Percentiles rank a stretch among this genome's conserved stretches.
phyloP scores from a whole-genome alignment of 1,284 basidiomycete genomes.

The Ustilago trichophora region DNA sequence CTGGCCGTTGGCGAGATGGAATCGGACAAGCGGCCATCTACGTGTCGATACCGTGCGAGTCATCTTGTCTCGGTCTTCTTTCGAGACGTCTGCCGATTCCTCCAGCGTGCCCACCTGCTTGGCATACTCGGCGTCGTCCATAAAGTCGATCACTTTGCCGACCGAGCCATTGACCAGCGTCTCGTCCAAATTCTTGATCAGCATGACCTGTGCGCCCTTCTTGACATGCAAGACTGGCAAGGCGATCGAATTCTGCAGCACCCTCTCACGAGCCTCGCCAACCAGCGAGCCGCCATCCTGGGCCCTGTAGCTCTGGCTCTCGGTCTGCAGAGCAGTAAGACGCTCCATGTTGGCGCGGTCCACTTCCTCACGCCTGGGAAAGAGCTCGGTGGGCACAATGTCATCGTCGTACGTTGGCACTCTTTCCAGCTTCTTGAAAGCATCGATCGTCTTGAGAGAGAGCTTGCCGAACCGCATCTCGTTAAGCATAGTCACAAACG shows the following conservation, averaged over 20 bases:
- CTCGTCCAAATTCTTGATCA: slow-evolving; percentile 81
- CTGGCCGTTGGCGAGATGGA: slow-evolving; percentile 48
- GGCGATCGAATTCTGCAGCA: slow-evolving; percentile 56
- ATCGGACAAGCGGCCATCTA: slow-evolving; percentile 62
- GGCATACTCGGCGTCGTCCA: slow-evolving; percentile 45
- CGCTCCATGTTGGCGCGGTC: slow-evolving; percentile 78
- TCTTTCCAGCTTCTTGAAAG: slow-evolving; percentile 48
- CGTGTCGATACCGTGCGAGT: slow-evolving; percentile 24
- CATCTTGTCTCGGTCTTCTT: slow-evolving; percentile 55
- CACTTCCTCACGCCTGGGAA: slow-evolving; percentile 84
- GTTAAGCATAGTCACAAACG: slow-evolving; percentile 61
- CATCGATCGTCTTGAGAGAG: slow-evolving; percentile 50
- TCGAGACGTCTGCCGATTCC: slow-evolving; percentile 5
- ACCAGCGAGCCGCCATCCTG: slow-evolving; percentile 49
- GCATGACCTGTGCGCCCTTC: slow-evolving; percentile 73
- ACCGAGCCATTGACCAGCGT: slow-evolving; percentile 84
- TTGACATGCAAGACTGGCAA: slow-evolving; percentile 72
- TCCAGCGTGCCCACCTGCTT: slow-evolving; percentile 58
- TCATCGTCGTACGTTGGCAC: slow-evolving; percentile 44
- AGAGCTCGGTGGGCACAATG: slow-evolving; percentile 67
- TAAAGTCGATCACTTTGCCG: slow-evolving; percentile 72
- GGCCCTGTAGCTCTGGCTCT: slow-evolving; percentile 49
- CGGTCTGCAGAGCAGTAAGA: slow-evolving; percentile 67
- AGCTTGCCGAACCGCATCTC: slow-evolving; percentile 50
- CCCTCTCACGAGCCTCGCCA: slow-evolving; percentile 39